Evolutionary conservation across 1,139 yeast genomes (phyloP), one percentile per base, ranked within the genome.

Genomic region (Blastobotrys buckinghamii): DNA sequence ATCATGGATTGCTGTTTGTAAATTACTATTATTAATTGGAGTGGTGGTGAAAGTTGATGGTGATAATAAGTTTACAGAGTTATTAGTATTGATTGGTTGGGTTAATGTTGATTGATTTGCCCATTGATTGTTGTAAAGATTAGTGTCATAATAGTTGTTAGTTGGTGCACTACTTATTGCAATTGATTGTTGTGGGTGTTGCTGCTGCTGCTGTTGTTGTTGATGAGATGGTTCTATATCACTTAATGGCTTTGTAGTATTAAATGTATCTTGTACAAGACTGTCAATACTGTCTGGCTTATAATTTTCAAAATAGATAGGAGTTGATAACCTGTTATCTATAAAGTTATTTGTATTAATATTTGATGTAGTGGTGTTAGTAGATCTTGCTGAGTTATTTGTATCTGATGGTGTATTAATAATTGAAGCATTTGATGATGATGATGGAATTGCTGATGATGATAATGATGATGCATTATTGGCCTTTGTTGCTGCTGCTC

Each of bases 141-240:
- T 5, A 22, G 4, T 22, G 24, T 22, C 24, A 7, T 22, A 22
- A 22, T 22, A 22, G 7, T 22, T 22, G 7, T 22, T 22, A 22
- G 4, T 22, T 5, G 7, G 4, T 22, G 24, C 4, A 22, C n/a
- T n/a, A n/a, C n/a, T n/a, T n/a, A n/a, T n/a, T n/a, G 8, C 12
- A 17, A 44, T 35, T 35, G 24, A n/a, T 33, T 34, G 46, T 13
- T n/a, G 8, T 33, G 49, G 40, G 16, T n/a, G n/a, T n/a, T n/a
- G 26, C 40, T 17, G 29, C 30, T 9, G 42, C 42, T 19, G 42
- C 29, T 15, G 39, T 24, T 19, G 49, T 32, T 17, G 36, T n/a
- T n/a, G n/a, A n/a, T n/a, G n/a, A n/a, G n/a, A n/a, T n/a, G n/a
- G n/a, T n/a, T n/a, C n/a, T n/a, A n/a, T n/a, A n/a, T n/a, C n/a